These are phyloP conservation scores for Penicillium coffeae DNA, from an alignment of 495 filamentous ascomycete species.

Conservation along the genomic window DNA sequence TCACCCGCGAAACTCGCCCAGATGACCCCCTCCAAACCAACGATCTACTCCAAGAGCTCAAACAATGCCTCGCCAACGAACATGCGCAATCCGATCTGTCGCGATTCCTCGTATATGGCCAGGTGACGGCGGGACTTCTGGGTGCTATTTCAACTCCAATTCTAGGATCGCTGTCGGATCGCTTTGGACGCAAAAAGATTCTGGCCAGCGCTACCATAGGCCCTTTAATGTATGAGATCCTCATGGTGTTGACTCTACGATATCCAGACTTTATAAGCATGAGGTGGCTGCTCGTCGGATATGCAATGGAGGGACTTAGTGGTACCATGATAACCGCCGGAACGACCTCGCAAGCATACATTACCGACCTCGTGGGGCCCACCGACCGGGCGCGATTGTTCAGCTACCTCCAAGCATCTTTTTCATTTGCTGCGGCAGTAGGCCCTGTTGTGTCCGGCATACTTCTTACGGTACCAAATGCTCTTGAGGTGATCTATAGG, in stretches of 20 bases:
- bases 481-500: not conserved
- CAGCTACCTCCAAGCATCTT: conserved; percentile 7
- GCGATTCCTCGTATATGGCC: conserved; percentile 2
- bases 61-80: conserved; percentile 2
- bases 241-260: not conserved
- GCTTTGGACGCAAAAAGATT: conserved; percentile 1
- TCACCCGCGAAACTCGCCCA: not conserved
- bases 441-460: conserved; percentile 4
- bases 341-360: conserved; percentile 5
- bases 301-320: conserved; percentile 4
- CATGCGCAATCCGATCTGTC: conserved; percentile 4
- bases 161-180: conserved; percentile 6
- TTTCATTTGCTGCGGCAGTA: not conserved
- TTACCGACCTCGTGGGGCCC: not conserved
- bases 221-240: not conserved
- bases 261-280: conserved; percentile 3
- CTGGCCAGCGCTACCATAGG: conserved; percentile 1
- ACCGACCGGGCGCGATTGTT: conserved; percentile 1
- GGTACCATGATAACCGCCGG: conserved; percentile 2
- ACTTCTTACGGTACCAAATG: not conserved
- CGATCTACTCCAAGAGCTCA: not conserved
- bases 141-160: conserved; percentile 5
- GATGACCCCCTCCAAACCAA: too few relatives aligned
- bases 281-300: conserved; percentile 3
- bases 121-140: conserved; percentile 6